phyloP scores from a whole-genome alignment of 106 monocot species.

The Cymbidium sinense region DNA sequence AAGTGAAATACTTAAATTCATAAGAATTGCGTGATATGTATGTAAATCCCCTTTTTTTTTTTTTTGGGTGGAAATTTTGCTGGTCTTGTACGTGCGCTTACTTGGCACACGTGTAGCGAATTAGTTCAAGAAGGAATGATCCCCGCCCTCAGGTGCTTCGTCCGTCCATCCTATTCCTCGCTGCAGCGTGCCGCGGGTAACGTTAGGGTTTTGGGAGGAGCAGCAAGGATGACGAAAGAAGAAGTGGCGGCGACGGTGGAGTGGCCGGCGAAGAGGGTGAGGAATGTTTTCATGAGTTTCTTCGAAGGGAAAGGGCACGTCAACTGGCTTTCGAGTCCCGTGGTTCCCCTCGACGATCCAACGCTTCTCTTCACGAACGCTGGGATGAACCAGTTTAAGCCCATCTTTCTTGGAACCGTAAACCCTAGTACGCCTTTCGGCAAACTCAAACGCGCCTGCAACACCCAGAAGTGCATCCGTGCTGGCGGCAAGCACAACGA shows the following conservation, averaged over 20 bases:
- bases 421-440: slow-evolving; percentile 70
- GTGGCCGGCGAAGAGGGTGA: slow-evolving; percentile 66
- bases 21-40: too few species aligned
- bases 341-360: slow-evolving; percentile 89
- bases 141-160: not conserved
- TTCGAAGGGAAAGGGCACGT: slow-evolving; percentile 70
- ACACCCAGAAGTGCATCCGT: slow-evolving; percentile 97
- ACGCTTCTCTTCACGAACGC: slow-evolving; percentile 97
- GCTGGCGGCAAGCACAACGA: slow-evolving; percentile 99
- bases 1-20: too few species aligned
- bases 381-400: slow-evolving; percentile 98
- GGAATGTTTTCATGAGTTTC: slow-evolving; percentile 63
- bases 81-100: too few species aligned
- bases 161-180: not conserved
- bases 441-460: slow-evolving; percentile 61
- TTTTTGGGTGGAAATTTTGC: too few species aligned
- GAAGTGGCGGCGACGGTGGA: slow-evolving; percentile 14
- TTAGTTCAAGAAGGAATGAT: not conserved
- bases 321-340: slow-evolving; percentile 80
- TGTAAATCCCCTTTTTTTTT: too few species aligned
- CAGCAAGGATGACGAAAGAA: not conserved
- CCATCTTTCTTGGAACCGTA: slow-evolving; percentile 80
- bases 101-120: too few species aligned
- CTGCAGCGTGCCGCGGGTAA: not conserved
- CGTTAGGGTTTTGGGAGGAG: not conserved